Evolutionary conservation across 345 rosid species (phyloP), one percentile per base, ranked within the genome.

Genomic region (Leavenworthia alabamica): DNA sequence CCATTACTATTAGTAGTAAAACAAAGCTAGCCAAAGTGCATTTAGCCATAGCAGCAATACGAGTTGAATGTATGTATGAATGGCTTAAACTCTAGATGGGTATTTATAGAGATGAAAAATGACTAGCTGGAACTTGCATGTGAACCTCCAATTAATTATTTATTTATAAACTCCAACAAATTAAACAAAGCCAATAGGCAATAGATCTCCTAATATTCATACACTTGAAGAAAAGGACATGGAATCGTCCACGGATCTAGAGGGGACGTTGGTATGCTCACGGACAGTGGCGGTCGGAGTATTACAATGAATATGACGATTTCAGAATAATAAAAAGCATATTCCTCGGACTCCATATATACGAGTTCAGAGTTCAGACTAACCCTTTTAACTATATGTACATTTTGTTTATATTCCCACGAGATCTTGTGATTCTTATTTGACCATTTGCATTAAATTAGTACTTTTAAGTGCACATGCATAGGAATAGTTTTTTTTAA

Each of bases 41-140:
- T 19, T 74, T 77, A 56, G 80, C 81, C 84, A 80, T 82, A n/a
- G n/a, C n/a, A 26, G 8, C 23, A 56, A 29, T 41, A 22, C 23
- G 55, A 60, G 32, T 28, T 6, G 51, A 42, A 32, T 27, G 46
- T 33, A 24, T 36, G 63, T 33, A 24, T 36, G 63, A n/a, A n/a
- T 37, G 68, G 36, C 68, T 53, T 68, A 58, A 55, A 39, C 62
- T 70, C 28, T 37, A 37, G 69, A 54, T 62, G 52, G 46, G 63
- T 70, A 70, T 70, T 70, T 70, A 70, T 70, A 64, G 69, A 62
- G 74, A 53, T 29, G 68, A 12, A 35, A n/a, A 36, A 29, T 45
- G 63, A 37, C 37, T 37, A 62, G 68, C 68, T 70, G 63, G 57
- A 58, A 23, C 36, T n/a, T 55, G 59, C 74, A 70, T 54, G 74